Percentiles rank a stretch among this genome's conserved stretches.
These are phyloP conservation scores for Rauvolfia tetraphylla DNA, from an alignment of 257 asterid genomes.

Conservation along the genomic window DNA sequence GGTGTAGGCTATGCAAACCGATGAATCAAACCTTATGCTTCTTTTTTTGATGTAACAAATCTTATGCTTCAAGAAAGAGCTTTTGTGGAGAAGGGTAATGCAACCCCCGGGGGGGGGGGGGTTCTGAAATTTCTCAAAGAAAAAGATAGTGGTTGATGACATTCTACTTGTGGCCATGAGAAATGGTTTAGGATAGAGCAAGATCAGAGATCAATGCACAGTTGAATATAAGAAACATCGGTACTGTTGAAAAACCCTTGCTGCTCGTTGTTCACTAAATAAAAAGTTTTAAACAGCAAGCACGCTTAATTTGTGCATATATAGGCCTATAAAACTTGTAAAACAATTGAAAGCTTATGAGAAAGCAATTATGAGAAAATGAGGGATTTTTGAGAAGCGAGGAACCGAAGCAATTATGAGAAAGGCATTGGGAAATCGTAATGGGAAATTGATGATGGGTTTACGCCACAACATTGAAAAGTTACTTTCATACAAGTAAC, in stretches of 20 bases:
- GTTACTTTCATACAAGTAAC: constrained; percentile 8
- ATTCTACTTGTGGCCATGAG: too few relatives aligned
- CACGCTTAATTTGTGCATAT: not conserved
- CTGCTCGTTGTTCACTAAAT: not conserved
- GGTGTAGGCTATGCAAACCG: not conserved
- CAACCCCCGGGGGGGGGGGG: too few relatives aligned
- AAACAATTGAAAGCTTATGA: not conserved
- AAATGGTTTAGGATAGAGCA: too few relatives aligned
- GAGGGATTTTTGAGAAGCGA: not conserved
- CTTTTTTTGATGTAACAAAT: too few relatives aligned
- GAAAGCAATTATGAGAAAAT: not conserved
- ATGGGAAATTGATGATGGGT: constrained; percentile 7
- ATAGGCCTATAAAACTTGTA: too few relatives aligned
- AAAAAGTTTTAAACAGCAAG: not conserved
- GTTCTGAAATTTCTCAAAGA: not conserved
- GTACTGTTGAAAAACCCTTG: too few relatives aligned
- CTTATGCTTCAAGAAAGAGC: not conserved
- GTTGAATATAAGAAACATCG: too few relatives aligned
- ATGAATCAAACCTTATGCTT: too few relatives aligned
- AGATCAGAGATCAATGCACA: too few relatives aligned
- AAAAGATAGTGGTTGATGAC: not conserved
- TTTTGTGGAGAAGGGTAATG: too few relatives aligned
- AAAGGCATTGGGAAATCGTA: constrained; percentile 1
- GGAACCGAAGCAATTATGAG: constrained; percentile 6
- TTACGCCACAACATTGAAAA: constrained; percentile 13